These are phyloP conservation scores for Macrocybe gigantea DNA, from an alignment of 768 basidiomycete genomes.

Conservation along the genomic window DNA sequence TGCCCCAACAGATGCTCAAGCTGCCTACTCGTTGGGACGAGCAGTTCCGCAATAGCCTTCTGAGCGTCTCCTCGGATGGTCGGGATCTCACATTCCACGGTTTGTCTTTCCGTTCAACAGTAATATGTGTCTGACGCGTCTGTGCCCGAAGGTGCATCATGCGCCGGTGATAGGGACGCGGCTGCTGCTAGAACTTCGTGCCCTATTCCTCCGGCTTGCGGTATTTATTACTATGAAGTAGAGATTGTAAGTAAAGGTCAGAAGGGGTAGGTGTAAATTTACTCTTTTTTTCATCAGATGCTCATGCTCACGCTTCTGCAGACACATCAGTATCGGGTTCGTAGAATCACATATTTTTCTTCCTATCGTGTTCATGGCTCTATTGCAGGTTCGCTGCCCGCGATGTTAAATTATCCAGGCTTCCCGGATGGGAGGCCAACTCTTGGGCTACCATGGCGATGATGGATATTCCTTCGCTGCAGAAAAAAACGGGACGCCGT, in stretches of 20 bases:
- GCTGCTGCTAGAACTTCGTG: constrained; percentile 75
- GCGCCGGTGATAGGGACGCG: constrained; percentile 72
- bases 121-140: constrained; percentile 1
- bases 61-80: constrained; percentile 66
- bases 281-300: constrained; percentile 7
- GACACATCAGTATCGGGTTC: constrained; percentile 80
- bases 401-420: constrained; percentile 60
- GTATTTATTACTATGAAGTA: constrained; percentile 94
- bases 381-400: constrained; percentile 57
- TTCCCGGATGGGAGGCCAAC: constrained; percentile 81
- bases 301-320: constrained; percentile 23
- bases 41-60: constrained; percentile 48
- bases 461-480: constrained; percentile 76
- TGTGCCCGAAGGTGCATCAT: constrained; percentile 35
- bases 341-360: constrained; percentile 13
- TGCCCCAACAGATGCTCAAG: constrained; percentile 39
- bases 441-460: constrained; percentile 94
- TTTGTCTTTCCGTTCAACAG: constrained; percentile 18
- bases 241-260: constrained; percentile 75
- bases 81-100: constrained; percentile 71
- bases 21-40: constrained; percentile 81
- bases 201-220: constrained; percentile 79
- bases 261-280: constrained; percentile 54
- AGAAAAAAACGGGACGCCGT: constrained; percentile 65
- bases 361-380: constrained; percentile 2